Base-by-base conservation (phyloP, 108 stramenopile species). In the Bacterosira constricta region DNA sequence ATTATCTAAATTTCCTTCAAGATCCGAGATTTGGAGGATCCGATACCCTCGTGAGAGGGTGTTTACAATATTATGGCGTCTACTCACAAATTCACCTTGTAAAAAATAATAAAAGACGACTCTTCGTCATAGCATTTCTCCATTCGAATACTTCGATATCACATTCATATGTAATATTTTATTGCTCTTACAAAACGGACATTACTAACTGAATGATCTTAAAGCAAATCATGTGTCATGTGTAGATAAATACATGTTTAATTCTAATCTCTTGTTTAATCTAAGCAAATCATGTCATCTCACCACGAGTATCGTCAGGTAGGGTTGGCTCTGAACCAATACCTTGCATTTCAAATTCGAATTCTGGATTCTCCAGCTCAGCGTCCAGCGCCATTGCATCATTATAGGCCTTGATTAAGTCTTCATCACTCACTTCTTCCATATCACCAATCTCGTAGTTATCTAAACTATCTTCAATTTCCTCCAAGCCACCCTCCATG, bases 361-460 rank as follows among this genome's bases (percentile, higher is more conserved):
- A 37, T 1, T 69, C 68, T 26, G 68, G 68, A 26, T 32, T 58
- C 54, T 69, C 68, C 15, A 56, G 68, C 44, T 69, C 68, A n/a
- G 58, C 58, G 39, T 69, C 68, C 30, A 69, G 45, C 6, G 68
- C 68, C 67, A 80, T 80, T 3, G 71, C 71, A 25, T 73, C 79
- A 31, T 80, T 80, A 38, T 80, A 80, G 13, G 79, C 79, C 36
- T 80, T 66, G 41, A 80, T 80, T 5, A 80, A 34, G 20, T 80
- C 79, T 39, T 80, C 71, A 23, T 80, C 79, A 5, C 65, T 71
- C 1, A 68, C 78, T 21, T 79, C 77, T 0, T 65, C 66, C 18
- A 47, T 66, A 18, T 79, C 77, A 34, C 77, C 77, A 37, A 79
- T 71, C 36, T 52, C 69, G 52, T 66, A 79, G 26, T 58, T 65